A percentile compares a stretch with the other conserved stretches of the same genome.
Conservation (phyloP, 129 eudicot species). For the Heracleum sosnowskyi region DNA sequence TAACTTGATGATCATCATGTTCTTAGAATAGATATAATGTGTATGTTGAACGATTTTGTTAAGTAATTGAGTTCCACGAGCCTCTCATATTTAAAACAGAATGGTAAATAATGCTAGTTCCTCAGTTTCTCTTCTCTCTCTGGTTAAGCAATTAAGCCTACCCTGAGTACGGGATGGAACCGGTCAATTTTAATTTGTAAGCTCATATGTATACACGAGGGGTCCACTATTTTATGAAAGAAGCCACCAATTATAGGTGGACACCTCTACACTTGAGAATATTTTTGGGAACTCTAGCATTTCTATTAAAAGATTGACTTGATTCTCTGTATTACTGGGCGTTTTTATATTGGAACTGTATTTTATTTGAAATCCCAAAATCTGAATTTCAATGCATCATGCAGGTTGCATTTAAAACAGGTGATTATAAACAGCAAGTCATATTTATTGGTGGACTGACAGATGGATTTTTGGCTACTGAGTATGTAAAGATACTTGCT, state of each 20-base stretch:
- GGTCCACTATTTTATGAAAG: no score
- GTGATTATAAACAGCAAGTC: conserved; percentile 77
- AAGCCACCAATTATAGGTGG: no score
- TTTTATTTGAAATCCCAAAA: background rate
- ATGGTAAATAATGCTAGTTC: background rate
- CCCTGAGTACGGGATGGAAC: background rate
- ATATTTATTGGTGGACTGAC: conserved; percentile 82
- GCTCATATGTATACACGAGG: no score
- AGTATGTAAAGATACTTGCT: conserved; percentile 39
- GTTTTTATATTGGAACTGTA: background rate
- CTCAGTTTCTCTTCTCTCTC: background rate
- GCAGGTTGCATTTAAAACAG: conserved; percentile 94
- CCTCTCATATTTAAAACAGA: background rate
- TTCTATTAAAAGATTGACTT: background rate
- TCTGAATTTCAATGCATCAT: background rate
- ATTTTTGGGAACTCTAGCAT: no score
- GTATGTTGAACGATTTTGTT: background rate
- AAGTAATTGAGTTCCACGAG: background rate
- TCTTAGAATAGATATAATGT: background rate
- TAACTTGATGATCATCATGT: no score
- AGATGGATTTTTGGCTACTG: conserved; percentile 89
- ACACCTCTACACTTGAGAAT: no score
- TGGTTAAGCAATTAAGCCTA: background rate
- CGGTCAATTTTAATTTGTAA: background rate
- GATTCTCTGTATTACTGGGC: background rate